Evolutionary conservation across 208 protist species (phyloP), one percentile per base, ranked within the genome.

Genomic region (Wallacemonas sp.): DNA sequence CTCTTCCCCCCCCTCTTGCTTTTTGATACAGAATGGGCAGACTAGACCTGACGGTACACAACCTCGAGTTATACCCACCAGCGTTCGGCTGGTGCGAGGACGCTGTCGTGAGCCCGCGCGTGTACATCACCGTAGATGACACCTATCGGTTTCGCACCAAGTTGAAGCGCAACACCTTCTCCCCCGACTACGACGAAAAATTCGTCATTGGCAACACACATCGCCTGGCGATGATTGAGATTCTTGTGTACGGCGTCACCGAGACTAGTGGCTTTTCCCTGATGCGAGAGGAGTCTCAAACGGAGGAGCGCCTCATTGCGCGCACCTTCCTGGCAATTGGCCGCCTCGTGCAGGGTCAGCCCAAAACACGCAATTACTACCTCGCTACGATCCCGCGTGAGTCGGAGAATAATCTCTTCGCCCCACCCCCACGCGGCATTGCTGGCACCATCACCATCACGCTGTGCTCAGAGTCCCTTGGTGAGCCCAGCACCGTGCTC

Each of bases 191-290:
- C 61, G 62, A 82, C 34, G 85, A 92, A n/a, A 83, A 70, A 23
- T 96, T 96, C 47, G 55, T 78, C 23, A 81, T 93, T 0, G 85
- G 78, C 58, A 92, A 92, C 67, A 93, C 85, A 14, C 85, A 96
- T 58, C 83, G 80, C 36, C 64, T 92, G 12, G 85, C 90, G 14
- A 70, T 87, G 32, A 74, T 96, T 49, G 79, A 93, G 61, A 57
- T 93, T 0, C 66, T 68, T 1, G 76, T 88, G 21, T 90, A 88
- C 61, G 68, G 88, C 68, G 74, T 78, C 16, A 61, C 70, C 39
- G 66, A 83, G 57, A 56, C 74, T 12, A 74, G 56, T 2, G 73
- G 72, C 9, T 67, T 81, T 17, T 8, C 38, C 16, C 56, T 36
- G 27, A 5, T 36, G 5, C 32, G 44, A 2, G 56, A 61, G 26